These are phyloP conservation scores for Dactylonectria macrodidyma DNA, from an alignment of 2,329 filamentous ascomycete genomes.

Conservation along the genomic window DNA sequence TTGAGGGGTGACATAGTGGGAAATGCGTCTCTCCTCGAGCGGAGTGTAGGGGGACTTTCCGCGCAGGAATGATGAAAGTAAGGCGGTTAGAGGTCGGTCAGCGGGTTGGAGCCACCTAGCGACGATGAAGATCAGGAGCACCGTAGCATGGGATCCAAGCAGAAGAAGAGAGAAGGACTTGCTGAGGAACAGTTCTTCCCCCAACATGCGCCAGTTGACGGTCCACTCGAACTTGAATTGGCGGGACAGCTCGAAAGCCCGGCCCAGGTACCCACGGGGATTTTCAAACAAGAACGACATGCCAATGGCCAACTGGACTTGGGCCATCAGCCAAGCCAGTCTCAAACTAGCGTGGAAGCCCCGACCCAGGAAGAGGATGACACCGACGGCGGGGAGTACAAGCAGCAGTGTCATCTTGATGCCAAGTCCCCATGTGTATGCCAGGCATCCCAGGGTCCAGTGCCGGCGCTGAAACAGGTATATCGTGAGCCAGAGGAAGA, in stretches of 20 bases:
- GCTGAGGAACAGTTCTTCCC: slow-evolving; percentile 83
- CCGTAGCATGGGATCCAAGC: slow-evolving; percentile 73
- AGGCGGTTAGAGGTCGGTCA: slow-evolving; percentile 68
- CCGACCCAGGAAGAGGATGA: slow-evolving; percentile 81
- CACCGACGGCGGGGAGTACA: slow-evolving; percentile 83
- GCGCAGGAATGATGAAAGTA: slow-evolving; percentile 63
- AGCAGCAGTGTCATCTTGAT: slow-evolving; percentile 96
- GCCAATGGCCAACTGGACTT: slow-evolving; percentile 80
- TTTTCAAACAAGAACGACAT: slow-evolving; percentile 79
- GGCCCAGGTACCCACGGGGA: slow-evolving; percentile 79
- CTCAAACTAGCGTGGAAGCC: slow-evolving; percentile 77
- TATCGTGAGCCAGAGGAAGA: slow-evolving; percentile 88
- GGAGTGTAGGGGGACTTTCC: slow-evolving; percentile 61
- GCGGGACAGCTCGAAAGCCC: slow-evolving; percentile 92
- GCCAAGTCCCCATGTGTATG: slow-evolving; percentile 86
- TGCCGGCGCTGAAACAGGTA: slow-evolving; percentile 80
- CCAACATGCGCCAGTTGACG: slow-evolving; percentile 98
- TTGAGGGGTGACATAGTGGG: slow-evolving; percentile 73
- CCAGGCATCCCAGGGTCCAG: slow-evolving; percentile 81
- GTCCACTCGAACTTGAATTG: slow-evolving; percentile 98
- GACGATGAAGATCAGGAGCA: slow-evolving; percentile 77
- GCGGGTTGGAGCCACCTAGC: slow-evolving; percentile 82
- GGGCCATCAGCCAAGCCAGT: slow-evolving; percentile 79
- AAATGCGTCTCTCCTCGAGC: slow-evolving; percentile 70
- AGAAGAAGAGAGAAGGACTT: slow-evolving; percentile 77